phyloP scores from a whole-genome alignment of 2,329 filamentous ascomycete species.

The Monilinia polystroma region DNA sequence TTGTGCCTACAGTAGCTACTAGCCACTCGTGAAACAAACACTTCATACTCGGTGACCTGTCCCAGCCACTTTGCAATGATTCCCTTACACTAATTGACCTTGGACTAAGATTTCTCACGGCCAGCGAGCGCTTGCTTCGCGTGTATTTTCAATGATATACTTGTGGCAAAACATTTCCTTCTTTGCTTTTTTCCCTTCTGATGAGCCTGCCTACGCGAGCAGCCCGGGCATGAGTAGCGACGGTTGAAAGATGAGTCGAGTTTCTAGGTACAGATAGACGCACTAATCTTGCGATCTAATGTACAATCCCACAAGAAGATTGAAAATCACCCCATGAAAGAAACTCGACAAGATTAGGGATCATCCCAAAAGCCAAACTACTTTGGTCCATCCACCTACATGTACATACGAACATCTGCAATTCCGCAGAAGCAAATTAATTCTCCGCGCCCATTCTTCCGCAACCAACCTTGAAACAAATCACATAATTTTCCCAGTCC shows the following conservation, averaged over 20 bases:
- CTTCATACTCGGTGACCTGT: slow-evolving; percentile 14
- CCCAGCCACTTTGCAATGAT: neutral
- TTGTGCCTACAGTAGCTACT: slow-evolving; percentile 7
- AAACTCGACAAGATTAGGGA: no score
- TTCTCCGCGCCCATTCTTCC: no score
- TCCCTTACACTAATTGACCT: neutral
- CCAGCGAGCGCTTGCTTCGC: slow-evolving; percentile 6
- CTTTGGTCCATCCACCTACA: no score
- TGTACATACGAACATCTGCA: no score
- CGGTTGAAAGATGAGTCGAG: slow-evolving; percentile 8
- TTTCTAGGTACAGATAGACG: neutral
- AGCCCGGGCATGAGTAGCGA: neutral
- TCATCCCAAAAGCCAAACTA: no score
- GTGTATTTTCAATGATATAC: neutral
- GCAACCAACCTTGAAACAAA: no score
- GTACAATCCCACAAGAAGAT: no score
- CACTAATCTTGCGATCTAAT: no score
- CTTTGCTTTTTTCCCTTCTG: neutral
- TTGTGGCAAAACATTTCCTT: neutral
- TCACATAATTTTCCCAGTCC: no score
- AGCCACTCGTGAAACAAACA: neutral
- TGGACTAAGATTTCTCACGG: neutral
- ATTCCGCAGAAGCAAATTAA: no score
- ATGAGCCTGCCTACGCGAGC: no score
- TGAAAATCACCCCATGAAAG: no score